Percentiles rank a stretch among this genome's conserved stretches.
These are phyloP conservation scores for Musa schizocarpa DNA, from an alignment of 176 grass and related monocot species.

Conservation along the genomic window DNA sequence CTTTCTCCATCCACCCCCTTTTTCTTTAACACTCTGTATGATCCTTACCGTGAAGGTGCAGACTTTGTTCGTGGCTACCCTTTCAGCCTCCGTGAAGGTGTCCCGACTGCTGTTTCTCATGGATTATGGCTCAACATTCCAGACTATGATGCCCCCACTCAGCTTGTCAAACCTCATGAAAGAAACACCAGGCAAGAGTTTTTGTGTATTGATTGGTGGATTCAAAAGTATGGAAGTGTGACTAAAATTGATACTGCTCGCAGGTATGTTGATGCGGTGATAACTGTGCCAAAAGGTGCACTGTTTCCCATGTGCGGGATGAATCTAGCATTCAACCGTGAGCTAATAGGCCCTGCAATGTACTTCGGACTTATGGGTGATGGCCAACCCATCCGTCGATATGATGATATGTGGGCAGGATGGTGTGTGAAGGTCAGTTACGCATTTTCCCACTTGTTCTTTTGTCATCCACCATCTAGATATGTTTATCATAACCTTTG, in stretches of 20 bases:
- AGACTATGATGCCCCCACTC: constrained; percentile 92
- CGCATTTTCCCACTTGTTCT: not conserved
- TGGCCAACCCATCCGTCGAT: constrained; percentile 42
- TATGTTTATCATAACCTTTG: too few relatives aligned
- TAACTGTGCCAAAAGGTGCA: constrained; percentile 63
- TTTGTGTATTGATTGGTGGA: not conserved
- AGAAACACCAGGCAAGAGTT: constrained; percentile 53
- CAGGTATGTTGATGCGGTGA: constrained; percentile 74
- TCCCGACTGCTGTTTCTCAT: constrained; percentile 64
- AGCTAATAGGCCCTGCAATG: constrained; percentile 65
- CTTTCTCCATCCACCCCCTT: constrained; percentile 65
- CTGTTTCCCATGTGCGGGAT: constrained; percentile 71
- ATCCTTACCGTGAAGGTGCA: constrained; percentile 73
- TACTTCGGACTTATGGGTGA: constrained; percentile 79
- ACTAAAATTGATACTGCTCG: not conserved
- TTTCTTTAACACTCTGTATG: constrained; percentile 93
- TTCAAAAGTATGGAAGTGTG: not conserved
- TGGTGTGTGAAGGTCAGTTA: constrained; percentile 54
- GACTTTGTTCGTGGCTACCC: constrained; percentile 93
- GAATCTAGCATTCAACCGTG: constrained; percentile 58
- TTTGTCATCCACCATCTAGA: not conserved
- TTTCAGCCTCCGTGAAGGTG: constrained; percentile 79
- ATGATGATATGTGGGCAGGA: constrained; percentile 83
- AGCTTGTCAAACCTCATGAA: constrained; percentile 82
- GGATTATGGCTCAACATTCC: constrained; percentile 94